phyloP scores from a whole-genome alignment of 2,329 filamentous ascomycete species.

The Apiospora phragmitis region DNA sequence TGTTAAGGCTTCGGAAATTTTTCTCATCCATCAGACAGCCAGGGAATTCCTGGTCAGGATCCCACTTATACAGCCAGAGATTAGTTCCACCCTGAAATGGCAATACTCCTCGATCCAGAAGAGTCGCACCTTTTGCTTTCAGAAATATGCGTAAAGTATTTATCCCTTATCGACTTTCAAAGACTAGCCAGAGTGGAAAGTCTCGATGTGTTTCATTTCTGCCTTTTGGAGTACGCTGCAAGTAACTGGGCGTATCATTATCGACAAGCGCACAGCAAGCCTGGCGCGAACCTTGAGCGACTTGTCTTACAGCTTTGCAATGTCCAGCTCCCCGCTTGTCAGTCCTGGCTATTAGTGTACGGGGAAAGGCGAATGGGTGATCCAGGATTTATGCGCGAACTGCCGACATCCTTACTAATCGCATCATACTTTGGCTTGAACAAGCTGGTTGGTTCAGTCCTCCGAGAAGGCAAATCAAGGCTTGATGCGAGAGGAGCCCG shows the following conservation, averaged over 20 bases:
- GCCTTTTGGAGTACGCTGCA: conserved; percentile 17
- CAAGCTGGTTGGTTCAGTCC: conserved; percentile 10
- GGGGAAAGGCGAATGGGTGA: conserved; percentile 3
- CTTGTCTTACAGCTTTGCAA: conserved; percentile 16
- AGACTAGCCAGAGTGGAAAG: not conserved
- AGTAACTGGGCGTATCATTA: conserved; percentile 18
- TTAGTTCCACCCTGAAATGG: conserved; percentile 12
- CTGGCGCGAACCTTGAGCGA: not conserved
- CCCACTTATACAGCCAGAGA: not conserved
- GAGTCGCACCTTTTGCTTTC: conserved; percentile 17
- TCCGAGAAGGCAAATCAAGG: not conserved
- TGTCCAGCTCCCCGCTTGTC: not conserved
- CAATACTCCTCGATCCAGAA: conserved; percentile 14
- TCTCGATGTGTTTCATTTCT: not conserved
- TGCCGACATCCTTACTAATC: conserved; percentile 14
- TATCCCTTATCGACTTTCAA: conserved; percentile 5
- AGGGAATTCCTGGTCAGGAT: conserved; percentile 16
- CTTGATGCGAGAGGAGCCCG: not conserved
- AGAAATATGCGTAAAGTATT: conserved; percentile 16
- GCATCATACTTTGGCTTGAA: conserved; percentile 16
- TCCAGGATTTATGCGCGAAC: not conserved
- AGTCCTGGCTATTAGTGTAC: conserved; percentile 14
- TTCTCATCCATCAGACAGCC: conserved; percentile 20
- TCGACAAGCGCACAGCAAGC: conserved; percentile 9
- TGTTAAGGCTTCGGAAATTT: conserved; percentile 14